Evolutionary conservation across 1,139 yeast genomes (phyloP), one percentile per base, ranked within the genome.

Genomic region (Nakaseomyces sp.): DNA sequence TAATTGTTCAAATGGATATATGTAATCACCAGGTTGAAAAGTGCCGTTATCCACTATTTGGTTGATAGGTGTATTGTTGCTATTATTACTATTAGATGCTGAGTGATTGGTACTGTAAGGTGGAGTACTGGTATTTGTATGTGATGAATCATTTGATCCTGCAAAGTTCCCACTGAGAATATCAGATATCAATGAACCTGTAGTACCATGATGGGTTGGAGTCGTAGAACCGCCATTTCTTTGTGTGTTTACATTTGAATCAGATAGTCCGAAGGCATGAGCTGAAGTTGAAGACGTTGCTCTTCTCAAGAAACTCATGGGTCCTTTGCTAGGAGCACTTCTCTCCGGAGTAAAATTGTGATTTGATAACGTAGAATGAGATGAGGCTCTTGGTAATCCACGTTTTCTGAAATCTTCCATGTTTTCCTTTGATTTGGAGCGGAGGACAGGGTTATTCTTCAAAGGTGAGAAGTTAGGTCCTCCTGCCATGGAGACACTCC

Each of bases 1-100:
- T 3, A 95, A 82, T 48, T 88, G 87, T 64, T 91, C 98, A 60
- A 91, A 91, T 50, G 87, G 84, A 67, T 89, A 91, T 39, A 86
- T 72, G 58, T 91, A 91, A 57, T 88, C 96, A 26, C 97, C 98
- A 0, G 94, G 88, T 39, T 71, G 68, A 51, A 70, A 81, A 3
- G 65, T 58, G 12, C 38, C 38, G 18, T 51, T 6, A 50, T 35
- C 38, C 9, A 20, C 38, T 35, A 35, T 22, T 44, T 17, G 56
- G 45, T 40, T 54, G 40, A 20, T 39, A 41, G 37, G 45, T 40
- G 39, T 20, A 40, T 43, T 39, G 19, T 16, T 35, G 22, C 35
- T 37, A 17, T 20, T 38, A 13, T 33, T 19, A 13, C 30, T 18
- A 28, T 37, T 20, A 16, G 9, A 17, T 16, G 32, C 16, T 12